Evolutionary conservation across 208 protist genomes (phyloP).

Genomic region (Crithidia mellificae): DNA sequence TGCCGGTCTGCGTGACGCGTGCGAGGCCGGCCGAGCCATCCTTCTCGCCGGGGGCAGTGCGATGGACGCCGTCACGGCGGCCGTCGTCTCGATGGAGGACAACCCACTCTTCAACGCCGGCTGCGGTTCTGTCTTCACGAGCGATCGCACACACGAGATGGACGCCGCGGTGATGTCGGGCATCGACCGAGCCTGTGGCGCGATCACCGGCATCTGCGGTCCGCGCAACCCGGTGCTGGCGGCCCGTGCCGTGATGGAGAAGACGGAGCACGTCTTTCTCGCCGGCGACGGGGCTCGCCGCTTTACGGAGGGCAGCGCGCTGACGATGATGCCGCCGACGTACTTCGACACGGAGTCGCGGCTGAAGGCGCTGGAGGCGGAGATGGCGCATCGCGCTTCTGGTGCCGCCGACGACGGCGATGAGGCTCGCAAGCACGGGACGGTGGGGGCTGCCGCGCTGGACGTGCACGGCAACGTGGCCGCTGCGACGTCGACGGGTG

Average conservation of each 20-base stretch:
- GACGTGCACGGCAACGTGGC: constrained; percentile 30
- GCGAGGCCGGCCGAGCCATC: constrained; percentile 23
- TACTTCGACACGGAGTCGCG: constrained; percentile 33
- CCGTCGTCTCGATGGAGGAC: constrained; percentile 34
- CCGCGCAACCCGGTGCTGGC: constrained; percentile 36
- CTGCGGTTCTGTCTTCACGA: constrained; percentile 33
- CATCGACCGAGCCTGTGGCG: constrained; percentile 27
- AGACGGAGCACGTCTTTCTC: constrained; percentile 32
- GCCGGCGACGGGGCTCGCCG: constrained; percentile 29
- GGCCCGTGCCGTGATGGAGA: constrained; percentile 32
- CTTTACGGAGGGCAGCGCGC: constrained; percentile 18
- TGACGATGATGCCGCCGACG: constrained; percentile 20
- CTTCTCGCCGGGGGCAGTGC: constrained; percentile 23
- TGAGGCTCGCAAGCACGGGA: constrained; percentile 26
- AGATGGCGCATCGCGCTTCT: constrained; percentile 25
- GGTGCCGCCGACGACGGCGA: constrained; percentile 11
- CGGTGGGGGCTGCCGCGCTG: constrained; percentile 27
- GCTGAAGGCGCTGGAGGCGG: constrained; percentile 26
- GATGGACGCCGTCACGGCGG: constrained; percentile 30
- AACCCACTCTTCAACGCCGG: constrained; percentile 38
- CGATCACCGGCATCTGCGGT: constrained; percentile 31
- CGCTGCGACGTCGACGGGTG: constrained; percentile 32
- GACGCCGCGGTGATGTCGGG: constrained; percentile 36
- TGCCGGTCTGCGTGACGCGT: constrained; percentile 19
- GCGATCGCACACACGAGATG: constrained; percentile 37